Conservation (phyloP, 2,329 filamentous ascomycete genomes). For the Alternaria angustiovoidea region DNA sequence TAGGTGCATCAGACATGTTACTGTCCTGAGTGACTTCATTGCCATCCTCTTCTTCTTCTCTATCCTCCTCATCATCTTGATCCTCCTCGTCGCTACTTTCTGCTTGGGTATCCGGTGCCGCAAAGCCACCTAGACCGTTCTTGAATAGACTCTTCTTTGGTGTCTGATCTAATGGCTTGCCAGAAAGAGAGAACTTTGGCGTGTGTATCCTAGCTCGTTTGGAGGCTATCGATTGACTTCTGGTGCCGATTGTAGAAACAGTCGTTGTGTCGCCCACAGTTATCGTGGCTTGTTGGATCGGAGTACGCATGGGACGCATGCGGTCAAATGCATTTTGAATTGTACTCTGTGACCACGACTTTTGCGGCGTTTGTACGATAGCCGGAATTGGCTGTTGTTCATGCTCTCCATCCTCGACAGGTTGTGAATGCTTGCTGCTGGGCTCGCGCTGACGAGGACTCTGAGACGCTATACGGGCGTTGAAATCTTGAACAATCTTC, state of each 20-base stretch:
- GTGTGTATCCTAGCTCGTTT: conserved; percentile 55
- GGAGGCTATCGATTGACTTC: conserved; percentile 56
- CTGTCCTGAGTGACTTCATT: conserved; percentile 28
- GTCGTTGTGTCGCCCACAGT: conserved; percentile 75
- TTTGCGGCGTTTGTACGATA: conserved; percentile 42
- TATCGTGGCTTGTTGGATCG: conserved; percentile 74
- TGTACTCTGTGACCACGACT: conserved; percentile 46
- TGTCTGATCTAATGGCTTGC: conserved; percentile 38
- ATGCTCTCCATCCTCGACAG: conserved; percentile 24
- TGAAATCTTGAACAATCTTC: conserved; percentile 51
- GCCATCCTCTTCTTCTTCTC: conserved; percentile 23
- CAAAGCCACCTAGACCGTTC: conserved; percentile 61
- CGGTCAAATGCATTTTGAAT: conserved; percentile 70
- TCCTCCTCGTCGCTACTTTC: conserved; percentile 44
- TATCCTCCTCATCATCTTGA: conserved; percentile 14
- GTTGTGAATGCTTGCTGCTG: conserved; percentile 15
- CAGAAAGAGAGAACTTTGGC: conserved; percentile 46
- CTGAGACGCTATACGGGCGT: conserved; percentile 48
- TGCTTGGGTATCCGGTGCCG: conserved; percentile 61
- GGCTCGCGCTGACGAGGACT: conserved; percentile 31
- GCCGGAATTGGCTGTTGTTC: conserved; percentile 34
- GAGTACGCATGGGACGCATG: conserved; percentile 69
- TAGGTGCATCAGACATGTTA: conserved; percentile 21
- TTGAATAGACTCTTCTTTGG: conserved; percentile 51
- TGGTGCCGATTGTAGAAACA: conserved; percentile 69